Base-by-base conservation (phyloP, 2,329 filamentous ascomycete species). In the Alternaria hordeiaustralica region DNA sequence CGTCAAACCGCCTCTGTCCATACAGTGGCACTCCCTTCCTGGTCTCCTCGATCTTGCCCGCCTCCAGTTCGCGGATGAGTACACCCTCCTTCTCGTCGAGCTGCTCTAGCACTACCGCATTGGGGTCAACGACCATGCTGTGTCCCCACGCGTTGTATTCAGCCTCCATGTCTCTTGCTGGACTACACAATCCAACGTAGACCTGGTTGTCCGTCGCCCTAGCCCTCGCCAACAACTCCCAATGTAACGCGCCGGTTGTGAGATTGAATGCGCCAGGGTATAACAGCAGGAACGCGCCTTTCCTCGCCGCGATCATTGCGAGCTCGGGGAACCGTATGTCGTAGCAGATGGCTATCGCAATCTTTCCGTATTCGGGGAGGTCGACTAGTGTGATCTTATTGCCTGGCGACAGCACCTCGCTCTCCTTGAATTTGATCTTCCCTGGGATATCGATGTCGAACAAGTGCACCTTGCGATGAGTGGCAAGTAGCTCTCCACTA, bases 361-460 rank as follows among this genome's bases (percentile, higher is more conserved):
- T 88, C 78, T 88, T 91, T 63, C 96, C 96, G 80, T 97, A 97
- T 69, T 92, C 93, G 4, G 94, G 93, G 28, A 97, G 84, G 69
- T 97, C 92, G 25, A 98, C 85, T 4, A 98, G 82, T 0, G 95
- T 97, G 64, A 97, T 82, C 76, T 92, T 90, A 82, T 95, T 91
- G 0, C 96, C 96, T 0, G 95, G 90, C 21, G 88, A 91, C 33
- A 99, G 86, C 43, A 97, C 93, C 66, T 97, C 94, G 57, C 90
- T 94, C 82, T 99, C 96, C 67, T 88, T 88, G 83, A 99, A 99
- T 12, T 84, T 90, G 79, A 99, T 97, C 83, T 94, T 94, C 66
- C 94, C 95, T 1, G 96, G 96, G 68, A 99, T 98, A 79, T 97
- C 91, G 73, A 99, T 99, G 82, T 98, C 96, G 81, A 99, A 99